Evolutionary conservation across 305 asterid species (phyloP), one percentile per base, ranked within the genome.

Genomic region (Fraxinus sp.): DNA sequence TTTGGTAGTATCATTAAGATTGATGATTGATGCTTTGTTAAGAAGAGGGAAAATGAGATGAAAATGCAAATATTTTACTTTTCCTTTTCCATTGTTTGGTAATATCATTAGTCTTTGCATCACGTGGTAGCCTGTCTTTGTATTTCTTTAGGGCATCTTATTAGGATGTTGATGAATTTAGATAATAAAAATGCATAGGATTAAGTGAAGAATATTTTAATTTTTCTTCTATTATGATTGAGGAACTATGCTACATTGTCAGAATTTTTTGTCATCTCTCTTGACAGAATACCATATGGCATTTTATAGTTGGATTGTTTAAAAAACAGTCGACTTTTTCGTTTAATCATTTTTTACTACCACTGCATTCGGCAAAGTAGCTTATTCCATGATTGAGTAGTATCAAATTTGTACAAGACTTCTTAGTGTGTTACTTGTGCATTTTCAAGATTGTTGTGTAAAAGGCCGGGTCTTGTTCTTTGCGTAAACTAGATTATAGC

Each of bases 61-160:
- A 70, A 30, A 83, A 66, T 49, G 52, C 35, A 79, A 75, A 28
- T 32, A 26, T 64, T 14, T 59, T 79, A 76, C 62, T 13, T 39
- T 62, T 18, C 28, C 78, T 14, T 18, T 3, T 37, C 73, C 16
- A n/a, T 32, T 52, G 55, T 16, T 46, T 75, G 43, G 80, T 14
- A 52, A 24, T 30, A n/a, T 57, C 80, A 46, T 37, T 62, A 32
- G 62, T 55, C 74, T 77, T n/a, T 39, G 18, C 55, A 76, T 76
- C 36, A 41, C 30, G 22, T 18, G 55, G 77, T 30, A 18, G 26
- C 28, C 16, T n/a, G n/a, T 13, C 64, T 57, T 80, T 83, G 79
- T 81, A 79, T 66, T 85, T 83, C 85, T 68, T 75, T 80, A 73
- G 79, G 88, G 84, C 36, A 24, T 26, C 35, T 10, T 22, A 24